Evolutionary conservation across 75 land plant species (phyloP), one percentile per base, ranked within the genome.

Genomic region (Picea sitchensis): DNA sequence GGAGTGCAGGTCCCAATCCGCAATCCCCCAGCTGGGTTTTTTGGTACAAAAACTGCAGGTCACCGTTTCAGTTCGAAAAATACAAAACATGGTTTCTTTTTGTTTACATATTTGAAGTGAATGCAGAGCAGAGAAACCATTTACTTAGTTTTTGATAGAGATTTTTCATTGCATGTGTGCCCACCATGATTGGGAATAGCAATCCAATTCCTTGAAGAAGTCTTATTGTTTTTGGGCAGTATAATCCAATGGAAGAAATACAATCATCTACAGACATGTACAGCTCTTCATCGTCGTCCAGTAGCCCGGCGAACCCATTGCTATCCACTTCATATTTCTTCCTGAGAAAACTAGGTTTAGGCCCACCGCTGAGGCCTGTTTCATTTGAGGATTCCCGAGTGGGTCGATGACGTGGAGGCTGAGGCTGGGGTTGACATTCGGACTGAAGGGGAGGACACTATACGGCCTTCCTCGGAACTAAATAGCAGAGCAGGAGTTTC

Each of bases 301-400:
- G 89, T 80, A 91, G 93, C 58, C 86, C 93, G 20, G 73, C 82
- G 14, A 84, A 86, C 65, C 88, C 41, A 60, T 86, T 84, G 14
- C 87, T 85, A 1, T 84, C 88, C 2, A 84, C 90, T 76, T 81
- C 84, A 41, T 91, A 88, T 81, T 88, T 88, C 81, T 91, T 85
- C 79, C 62, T 88, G 71, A 78, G 91, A 34, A 89, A 91, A 76
- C 89, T 87, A 0, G 91, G 91, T 38, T 69, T 91, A 0, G 93
- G 91, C 13, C 71, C 85, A 5, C 73, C 83, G 8, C 75, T 86
- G 34, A 85, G 83, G 56, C 87, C 89, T 0, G 87, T 91, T 17
- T 87, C 90, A 1, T 91, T 91, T 74, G 93, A 91, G 84, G 93
- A 91, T 65, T 91, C 93, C 5, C 93, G 91, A 89, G 34, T 91